These are phyloP conservation scores for Zopfia rhizophila DNA, from an alignment of 2,329 filamentous ascomycete species.

Conservation along the genomic window DNA sequence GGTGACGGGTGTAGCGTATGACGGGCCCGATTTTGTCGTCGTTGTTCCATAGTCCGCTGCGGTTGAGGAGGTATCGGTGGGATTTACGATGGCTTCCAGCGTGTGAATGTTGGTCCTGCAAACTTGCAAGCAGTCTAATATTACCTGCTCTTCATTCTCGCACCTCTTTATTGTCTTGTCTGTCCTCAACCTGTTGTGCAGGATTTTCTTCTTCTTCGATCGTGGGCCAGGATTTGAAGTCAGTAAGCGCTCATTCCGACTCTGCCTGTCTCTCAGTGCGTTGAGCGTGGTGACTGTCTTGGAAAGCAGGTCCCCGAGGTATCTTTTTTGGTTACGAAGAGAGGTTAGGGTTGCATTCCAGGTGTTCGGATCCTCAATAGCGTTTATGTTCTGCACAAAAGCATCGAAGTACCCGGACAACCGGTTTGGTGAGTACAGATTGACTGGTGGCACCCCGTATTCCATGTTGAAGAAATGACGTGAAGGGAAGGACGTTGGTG, in stretches of 20 bases:
- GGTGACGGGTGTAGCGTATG: slow-evolving; percentile 28
- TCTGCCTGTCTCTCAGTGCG: slow-evolving; percentile 44
- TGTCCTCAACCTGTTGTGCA: slow-evolving; percentile 39
- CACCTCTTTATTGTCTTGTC: slow-evolving; percentile 44
- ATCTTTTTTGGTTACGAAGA: slow-evolving; percentile 33
- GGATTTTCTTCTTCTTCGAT: slow-evolving; percentile 44
- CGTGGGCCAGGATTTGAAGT: slow-evolving; percentile 23
- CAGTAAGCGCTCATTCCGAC: slow-evolving; percentile 34
- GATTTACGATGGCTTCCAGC: slow-evolving; percentile 29
- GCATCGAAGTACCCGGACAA: slow-evolving; percentile 23
- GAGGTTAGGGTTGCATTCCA: slow-evolving; percentile 25
- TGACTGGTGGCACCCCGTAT: slow-evolving; percentile 13
- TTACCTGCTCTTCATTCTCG: slow-evolving; percentile 42
- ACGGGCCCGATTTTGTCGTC: slow-evolving; percentile 19
- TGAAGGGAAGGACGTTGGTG: too few species aligned
- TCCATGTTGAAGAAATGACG: slow-evolving; percentile 26
- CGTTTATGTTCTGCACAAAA: slow-evolving; percentile 17
- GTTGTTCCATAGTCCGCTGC: slow-evolving; percentile 24
- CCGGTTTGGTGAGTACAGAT: slow-evolving; percentile 10
- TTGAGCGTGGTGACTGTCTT: slow-evolving; percentile 45
- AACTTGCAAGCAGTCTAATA: slow-evolving; percentile 43
- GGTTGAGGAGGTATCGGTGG: slow-evolving; percentile 17
- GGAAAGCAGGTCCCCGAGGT: slow-evolving; percentile 41
- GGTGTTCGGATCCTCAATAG: slow-evolving; percentile 12
- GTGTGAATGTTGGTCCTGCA: slow-evolving; percentile 45